These are phyloP conservation scores for Epichloe aotearoae DNA, from an alignment of 2,329 filamentous ascomycete genomes.

Conservation along the genomic window DNA sequence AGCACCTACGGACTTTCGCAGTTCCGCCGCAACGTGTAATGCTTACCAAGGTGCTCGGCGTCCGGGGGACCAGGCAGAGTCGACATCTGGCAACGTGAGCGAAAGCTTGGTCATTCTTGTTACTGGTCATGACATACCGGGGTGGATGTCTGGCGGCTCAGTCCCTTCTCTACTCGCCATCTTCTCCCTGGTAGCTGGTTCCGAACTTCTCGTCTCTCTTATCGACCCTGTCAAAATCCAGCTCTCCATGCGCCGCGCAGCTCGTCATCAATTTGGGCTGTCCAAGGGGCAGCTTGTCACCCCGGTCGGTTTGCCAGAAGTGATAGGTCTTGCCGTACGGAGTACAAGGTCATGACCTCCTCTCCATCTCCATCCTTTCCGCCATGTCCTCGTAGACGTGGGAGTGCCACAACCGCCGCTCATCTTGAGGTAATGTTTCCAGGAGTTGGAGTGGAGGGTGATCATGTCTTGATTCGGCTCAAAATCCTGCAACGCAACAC, in stretches of 20 bases:
- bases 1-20: too few relatives aligned
- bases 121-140: conserved; percentile 16
- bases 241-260: conserved; percentile 33
- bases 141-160: conserved; percentile 27
- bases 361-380: too few relatives aligned
- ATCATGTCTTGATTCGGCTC: too few relatives aligned
- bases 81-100: not conserved
- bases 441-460: too few relatives aligned
- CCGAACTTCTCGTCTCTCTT: conserved; percentile 32
- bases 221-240: conserved; percentile 32
- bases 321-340: conserved; percentile 62
- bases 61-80: not conserved
- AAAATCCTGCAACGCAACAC: too few relatives aligned
- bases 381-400: too few relatives aligned
- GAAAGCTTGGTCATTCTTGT: not conserved
- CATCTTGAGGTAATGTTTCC: too few relatives aligned
- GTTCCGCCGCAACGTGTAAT: too few relatives aligned
- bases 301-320: conserved; percentile 72
- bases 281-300: conserved; percentile 41
- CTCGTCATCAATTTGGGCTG: conserved; percentile 42
- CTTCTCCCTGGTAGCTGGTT: conserved; percentile 30
- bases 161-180: conserved; percentile 29
- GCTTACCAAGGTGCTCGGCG: too few relatives aligned
- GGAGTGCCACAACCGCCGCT: too few relatives aligned
- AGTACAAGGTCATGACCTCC: too few relatives aligned